Evolutionary conservation across 106 monocot species (phyloP), one percentile per base, ranked within the genome.

Genomic region (Vanilla planifolia): DNA sequence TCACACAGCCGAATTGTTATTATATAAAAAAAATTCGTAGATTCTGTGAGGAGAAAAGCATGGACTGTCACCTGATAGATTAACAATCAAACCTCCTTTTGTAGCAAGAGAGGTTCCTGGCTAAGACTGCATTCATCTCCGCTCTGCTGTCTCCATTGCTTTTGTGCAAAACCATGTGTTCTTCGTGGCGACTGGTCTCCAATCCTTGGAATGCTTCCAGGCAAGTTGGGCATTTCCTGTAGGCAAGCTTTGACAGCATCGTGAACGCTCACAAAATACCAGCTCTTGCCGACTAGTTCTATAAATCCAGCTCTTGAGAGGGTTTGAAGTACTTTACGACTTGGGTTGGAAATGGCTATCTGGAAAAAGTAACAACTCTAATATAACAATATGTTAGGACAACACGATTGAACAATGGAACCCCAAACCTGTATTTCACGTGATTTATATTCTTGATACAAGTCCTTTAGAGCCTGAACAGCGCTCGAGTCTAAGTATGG

Each of bases 401-500:
- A 6, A 10, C 0, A 55, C n/a, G 8, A 33, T 33, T 16, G 5
- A 33, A 17, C 2, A 17, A 9, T 1, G 57, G 32, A 32, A 30
- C 30, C 32, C 1, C 57, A 2, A 26, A 94, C 98, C 98, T 99
- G 92, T 59, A 99, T 88, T 25, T 61, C 65, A 10, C 98, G 87
- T 14, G 77, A 88, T 66, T 63, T 77, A 73, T 88, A 99, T 37
- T 99, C 98, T 40, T 85, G 75, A 63, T 99, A 48, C 73, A 99
- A 78, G 27, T 99, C 98, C 60, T 88, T 99, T 3, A 99, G 75
- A 73, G 92, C 88, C 71, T 99, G 98, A 66, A 92, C 84, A 10
- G 82, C 98, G 67, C 98, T 99, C 0, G 98, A 79, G 77, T 99
- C 98, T 65, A 92, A 82, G 50, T 99, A 88, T 60, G 98, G 85